Evolutionary conservation across 306 rosid genomes (phyloP).

Genomic region (Rosa persica): DNA sequence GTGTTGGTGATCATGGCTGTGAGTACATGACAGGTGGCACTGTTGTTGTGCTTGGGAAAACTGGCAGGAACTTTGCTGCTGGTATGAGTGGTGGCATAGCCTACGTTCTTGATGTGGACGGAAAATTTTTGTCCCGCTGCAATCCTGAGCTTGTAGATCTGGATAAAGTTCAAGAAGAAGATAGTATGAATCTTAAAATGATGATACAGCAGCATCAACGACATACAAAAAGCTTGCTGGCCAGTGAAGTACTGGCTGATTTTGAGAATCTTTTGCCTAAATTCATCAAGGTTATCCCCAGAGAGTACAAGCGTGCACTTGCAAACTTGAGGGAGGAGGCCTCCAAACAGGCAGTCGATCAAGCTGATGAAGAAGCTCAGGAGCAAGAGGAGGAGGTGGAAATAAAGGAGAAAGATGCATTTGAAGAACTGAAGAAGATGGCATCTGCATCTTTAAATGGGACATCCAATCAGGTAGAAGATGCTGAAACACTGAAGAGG

Average conservation of each 20-base stretch:
- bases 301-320: conserved; percentile 84
- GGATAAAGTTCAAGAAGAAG: conserved; percentile 83
- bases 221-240: conserved; percentile 76
- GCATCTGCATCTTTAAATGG: conserved; percentile 68
- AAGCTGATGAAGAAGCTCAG: conserved; percentile 38
- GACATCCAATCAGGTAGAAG: conserved; percentile 60
- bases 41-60: conserved; percentile 89
- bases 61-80: conserved; percentile 97
- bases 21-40: conserved; percentile 99
- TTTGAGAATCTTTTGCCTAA: conserved; percentile 73
- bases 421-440: conserved; percentile 91
- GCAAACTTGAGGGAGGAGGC: conserved; percentile 61
- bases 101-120: conserved; percentile 75
- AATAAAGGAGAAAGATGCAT: conserved; percentile 64
- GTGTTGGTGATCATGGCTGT: conserved; percentile 99
- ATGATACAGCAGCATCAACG: conserved; percentile 97
- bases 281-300: conserved; percentile 86
- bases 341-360: conserved; percentile 40
- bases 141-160: conserved; percentile 92
- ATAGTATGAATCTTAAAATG: conserved; percentile 69
- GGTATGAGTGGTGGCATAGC: conserved; percentile 99
- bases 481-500: conserved; percentile 52
- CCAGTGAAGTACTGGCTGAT: conserved; percentile 77
- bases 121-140: conserved; percentile 69
- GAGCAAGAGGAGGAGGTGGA: conserved; percentile 50